Conservation (phyloP, 306 rosid genomes). For the Vigna hirtella region DNA sequence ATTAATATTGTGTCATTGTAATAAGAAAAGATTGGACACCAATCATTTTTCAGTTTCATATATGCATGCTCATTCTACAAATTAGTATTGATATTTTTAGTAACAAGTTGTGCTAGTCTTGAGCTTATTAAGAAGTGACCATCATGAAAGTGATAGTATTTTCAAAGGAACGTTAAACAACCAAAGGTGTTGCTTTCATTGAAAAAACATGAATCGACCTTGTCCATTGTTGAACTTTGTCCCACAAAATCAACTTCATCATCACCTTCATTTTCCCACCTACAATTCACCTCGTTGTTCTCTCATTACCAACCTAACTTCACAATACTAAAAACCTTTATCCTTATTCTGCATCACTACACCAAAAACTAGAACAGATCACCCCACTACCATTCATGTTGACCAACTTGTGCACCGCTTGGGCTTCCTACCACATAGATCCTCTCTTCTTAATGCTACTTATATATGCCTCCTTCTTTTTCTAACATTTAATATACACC, state of each 20-base stretch:
- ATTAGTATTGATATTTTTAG: too few relatives aligned
- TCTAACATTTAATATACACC: conserved; percentile 1
- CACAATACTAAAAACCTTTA: conserved; percentile 36
- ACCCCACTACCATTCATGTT: conserved; percentile 20
- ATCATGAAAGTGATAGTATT: too few relatives aligned
- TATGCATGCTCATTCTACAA: too few relatives aligned
- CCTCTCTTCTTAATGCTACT: neutral
- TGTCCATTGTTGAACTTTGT: conserved; percentile 75
- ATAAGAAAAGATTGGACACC: conserved; percentile 69
- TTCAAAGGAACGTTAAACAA: too few relatives aligned
- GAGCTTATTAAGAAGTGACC: too few relatives aligned
- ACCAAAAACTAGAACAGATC: conserved; percentile 42
- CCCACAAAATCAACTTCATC: conserved; percentile 53
- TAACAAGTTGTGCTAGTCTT: conserved; percentile 21
- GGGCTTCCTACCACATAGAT: neutral
- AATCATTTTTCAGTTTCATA: conserved; percentile 34
- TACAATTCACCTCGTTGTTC: conserved; percentile 69
- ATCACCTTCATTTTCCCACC: conserved; percentile 49
- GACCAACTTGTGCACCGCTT: conserved; percentile 13
- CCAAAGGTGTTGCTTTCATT: too few relatives aligned
- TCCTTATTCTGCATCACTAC: conserved; percentile 24
- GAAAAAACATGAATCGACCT: too few relatives aligned
- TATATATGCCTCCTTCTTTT: neutral
- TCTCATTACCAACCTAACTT: conserved; percentile 71
- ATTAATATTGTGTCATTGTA: conserved; percentile 14